Conservation (phyloP, 1,284 basidiomycete species). For the Trametes hirsuta region DNA sequence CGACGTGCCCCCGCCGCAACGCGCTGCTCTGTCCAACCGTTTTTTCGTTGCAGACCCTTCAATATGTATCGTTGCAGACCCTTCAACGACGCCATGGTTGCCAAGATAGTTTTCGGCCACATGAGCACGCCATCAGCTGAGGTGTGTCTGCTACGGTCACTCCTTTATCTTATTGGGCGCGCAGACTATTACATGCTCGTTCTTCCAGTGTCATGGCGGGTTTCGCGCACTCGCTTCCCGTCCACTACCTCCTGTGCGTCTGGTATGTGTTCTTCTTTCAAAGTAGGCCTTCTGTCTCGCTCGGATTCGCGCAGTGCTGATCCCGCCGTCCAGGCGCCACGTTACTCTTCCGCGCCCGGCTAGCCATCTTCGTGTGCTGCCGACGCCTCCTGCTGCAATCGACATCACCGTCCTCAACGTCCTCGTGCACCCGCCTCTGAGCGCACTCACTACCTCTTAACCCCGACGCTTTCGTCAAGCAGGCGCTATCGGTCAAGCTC, state of each 20-base stretch:
- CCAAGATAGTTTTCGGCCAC: slow-evolving; percentile 70
- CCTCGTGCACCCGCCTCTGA: slow-evolving; percentile 56
- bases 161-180: slow-evolving; percentile 5
- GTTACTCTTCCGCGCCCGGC: slow-evolving; percentile 79
- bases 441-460: slow-evolving; percentile 59
- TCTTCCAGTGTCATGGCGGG: slow-evolving; percentile 66
- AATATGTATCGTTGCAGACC: no score
- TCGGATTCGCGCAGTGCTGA: background rate
- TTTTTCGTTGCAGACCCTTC: no score
- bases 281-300: slow-evolving; percentile 82
- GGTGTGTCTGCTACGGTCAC: slow-evolving; percentile 68
- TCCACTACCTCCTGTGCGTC: slow-evolving; percentile 74
- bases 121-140: no score
- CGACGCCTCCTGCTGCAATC: slow-evolving; percentile 62
- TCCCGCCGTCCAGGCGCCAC: slow-evolving; percentile 59
- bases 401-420: slow-evolving; percentile 49
- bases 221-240: slow-evolving; percentile 80
- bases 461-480: no score
- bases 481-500: no score
- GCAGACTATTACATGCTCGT: background rate
- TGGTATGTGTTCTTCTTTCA: no score
- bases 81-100: slow-evolving; percentile 61
- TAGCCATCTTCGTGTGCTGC: slow-evolving; percentile 73
- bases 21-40: no score
- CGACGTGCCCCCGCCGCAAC: no score